Conservation (phyloP, 345 rosid species). For the Jatropha curcas region DNA sequence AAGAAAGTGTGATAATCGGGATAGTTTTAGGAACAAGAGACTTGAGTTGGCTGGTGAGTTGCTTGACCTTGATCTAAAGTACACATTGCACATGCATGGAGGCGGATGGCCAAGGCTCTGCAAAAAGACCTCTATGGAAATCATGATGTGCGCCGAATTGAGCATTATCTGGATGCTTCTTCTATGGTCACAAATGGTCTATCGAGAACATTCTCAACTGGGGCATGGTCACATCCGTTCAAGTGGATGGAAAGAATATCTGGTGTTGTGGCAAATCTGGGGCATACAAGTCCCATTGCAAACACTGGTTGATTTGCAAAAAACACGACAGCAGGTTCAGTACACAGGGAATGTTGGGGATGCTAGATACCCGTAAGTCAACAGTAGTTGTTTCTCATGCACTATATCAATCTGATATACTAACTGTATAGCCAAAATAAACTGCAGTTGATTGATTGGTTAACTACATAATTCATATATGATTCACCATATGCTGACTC, state of each 20-base stretch:
- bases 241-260: conserved; percentile 82
- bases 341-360: conserved; percentile 96
- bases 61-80: conserved; percentile 79
- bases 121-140: conserved; percentile 79
- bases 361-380: conserved; percentile 95
- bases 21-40: conserved; percentile 83
- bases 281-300: conserved; percentile 90
- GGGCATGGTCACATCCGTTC: conserved; percentile 93
- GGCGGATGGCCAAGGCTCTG: conserved; percentile 65
- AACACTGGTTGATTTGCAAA: conserved; percentile 75
- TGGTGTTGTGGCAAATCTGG: conserved; percentile 85
- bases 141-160: conserved; percentile 55
- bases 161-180: conserved; percentile 85
- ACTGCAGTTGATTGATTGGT: neutral
- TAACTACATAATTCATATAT: neutral
- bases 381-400: neutral
- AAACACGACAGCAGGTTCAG: conserved; percentile 73
- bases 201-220: conserved; percentile 93
- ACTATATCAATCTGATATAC: neutral
- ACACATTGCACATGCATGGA: conserved; percentile 72
- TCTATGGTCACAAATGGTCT: conserved; percentile 87
- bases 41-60: conserved; percentile 83
- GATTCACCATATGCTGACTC: no score
- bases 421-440: neutral
- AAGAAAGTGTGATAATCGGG: conserved; percentile 78